Evolutionary conservation across 2,329 filamentous ascomycete species (phyloP), one percentile per base, ranked within the genome.

Genomic region (Arthroderma sp.): DNA sequence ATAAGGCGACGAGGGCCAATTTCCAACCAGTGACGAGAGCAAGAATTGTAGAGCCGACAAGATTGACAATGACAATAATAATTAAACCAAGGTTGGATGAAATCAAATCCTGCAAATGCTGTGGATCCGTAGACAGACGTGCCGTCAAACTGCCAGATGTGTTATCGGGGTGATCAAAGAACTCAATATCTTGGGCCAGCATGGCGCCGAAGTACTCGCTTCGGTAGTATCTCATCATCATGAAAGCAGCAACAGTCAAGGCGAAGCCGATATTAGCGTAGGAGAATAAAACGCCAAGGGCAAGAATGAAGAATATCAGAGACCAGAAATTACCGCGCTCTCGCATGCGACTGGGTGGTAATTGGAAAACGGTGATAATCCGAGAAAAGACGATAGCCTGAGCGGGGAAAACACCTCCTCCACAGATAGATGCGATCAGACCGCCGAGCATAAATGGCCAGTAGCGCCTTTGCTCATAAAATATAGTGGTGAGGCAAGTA

Each of bases 31-130:
- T 73, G 8, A 73, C 72, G n/a, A 83, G 64, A 9, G 78, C 74
- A 10, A 88, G 61, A 7, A 72, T 64, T 40, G 83, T 76, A 11
- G 83, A 80, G 1, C 78, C 73, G 40, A 89, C 56, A 2, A 94
- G 72, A 0, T 85, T 94, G 0, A 85, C 85, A 3, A 67, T 59
- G 9, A 87, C 81, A 56, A 84, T 80, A 38, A 89, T 67, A 43
- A 94, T 72, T 5, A 87, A 88, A 39, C 85, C 85, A 0, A 94
- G 74, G 1, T 85, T 93, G 32, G 78, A 76, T 30, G 86, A 87
- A 49, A 82, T 83, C 29, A 93, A 72, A 2, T 55, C 57, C 6
- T 56, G 51, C 1, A 58, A 48, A 40, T 56, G 29, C 53, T 86
- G 80, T 0, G 83, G 87, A 61, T 93, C 82, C 0, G 83, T 86